Conservation (phyloP, 2,329 filamentous ascomycete genomes). For the Ramularia collo-cygni region DNA sequence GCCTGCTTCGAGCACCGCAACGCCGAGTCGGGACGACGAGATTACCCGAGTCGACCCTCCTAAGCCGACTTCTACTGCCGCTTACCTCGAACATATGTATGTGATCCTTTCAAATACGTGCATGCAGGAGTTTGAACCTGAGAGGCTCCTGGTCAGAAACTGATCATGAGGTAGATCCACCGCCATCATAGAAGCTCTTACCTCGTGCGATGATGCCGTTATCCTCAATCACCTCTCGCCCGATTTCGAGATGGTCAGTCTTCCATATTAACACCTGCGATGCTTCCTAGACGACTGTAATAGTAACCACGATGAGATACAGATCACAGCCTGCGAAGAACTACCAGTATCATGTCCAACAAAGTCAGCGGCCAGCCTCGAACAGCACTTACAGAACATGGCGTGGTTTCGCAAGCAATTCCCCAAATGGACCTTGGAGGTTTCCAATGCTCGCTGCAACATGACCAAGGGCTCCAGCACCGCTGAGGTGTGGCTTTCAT, state of each 20-base stretch:
- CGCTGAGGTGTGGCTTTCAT: conserved; percentile 13
- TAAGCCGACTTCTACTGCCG: too few relatives aligned
- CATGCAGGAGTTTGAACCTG: too few relatives aligned
- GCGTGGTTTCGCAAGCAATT: conserved; percentile 2
- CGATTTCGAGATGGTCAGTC: conserved; percentile 5
- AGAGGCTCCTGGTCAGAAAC: too few relatives aligned
- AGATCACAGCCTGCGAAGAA: conserved; percentile 10
- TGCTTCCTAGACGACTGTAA: conserved; percentile 5
- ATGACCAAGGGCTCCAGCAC: conserved; percentile 8
- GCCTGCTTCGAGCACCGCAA: too few relatives aligned
- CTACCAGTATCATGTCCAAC: conserved; percentile 9
- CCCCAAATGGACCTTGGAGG: too few relatives aligned
- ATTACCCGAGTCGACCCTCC: too few relatives aligned
- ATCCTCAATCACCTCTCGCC: conserved; percentile 5
- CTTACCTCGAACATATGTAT: too few relatives aligned
- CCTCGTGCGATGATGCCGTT: conserved; percentile 3
- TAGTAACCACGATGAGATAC: conserved; percentile 6
- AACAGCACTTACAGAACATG: conserved; percentile 8
- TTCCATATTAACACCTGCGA: conserved; percentile 1
- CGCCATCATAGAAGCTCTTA: conserved; percentile 9
- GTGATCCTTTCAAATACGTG: too few relatives aligned
- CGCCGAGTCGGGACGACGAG: too few relatives aligned
- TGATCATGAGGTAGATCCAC: too few relatives aligned
- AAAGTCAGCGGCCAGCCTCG: conserved; percentile 3
- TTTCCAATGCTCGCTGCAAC: too few relatives aligned